These are phyloP conservation scores for Gardenia jasminoides DNA, from an alignment of 257 asterid genomes.

Conservation along the genomic window DNA sequence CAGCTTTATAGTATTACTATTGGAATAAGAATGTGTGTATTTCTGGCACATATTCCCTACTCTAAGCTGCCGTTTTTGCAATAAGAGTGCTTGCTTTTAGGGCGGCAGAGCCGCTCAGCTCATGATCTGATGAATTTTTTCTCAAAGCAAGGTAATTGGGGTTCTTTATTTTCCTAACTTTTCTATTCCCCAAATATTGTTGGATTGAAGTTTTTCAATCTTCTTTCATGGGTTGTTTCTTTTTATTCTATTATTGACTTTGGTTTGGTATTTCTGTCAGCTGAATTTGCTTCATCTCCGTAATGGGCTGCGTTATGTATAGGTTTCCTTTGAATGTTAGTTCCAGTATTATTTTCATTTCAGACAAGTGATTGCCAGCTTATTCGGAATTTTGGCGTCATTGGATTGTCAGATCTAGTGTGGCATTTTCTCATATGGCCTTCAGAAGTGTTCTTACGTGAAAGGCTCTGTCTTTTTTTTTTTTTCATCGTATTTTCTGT, in stretches of 20 bases:
- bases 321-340: neutral
- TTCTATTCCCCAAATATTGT: neutral
- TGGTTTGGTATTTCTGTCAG: neutral
- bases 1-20: conserved; percentile 17
- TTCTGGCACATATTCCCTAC: conserved; percentile 30
- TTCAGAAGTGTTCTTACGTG: neutral
- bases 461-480: neutral
- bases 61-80: conserved; percentile 28
- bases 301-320: neutral
- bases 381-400: neutral
- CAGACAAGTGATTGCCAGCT: neutral
- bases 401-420: neutral
- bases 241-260: neutral
- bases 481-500: too few relatives aligned
- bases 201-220: neutral
- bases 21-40: conserved; percentile 28
- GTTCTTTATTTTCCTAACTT: neutral
- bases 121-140: conserved; percentile 27
- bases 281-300: neutral
- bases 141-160: conserved; percentile 28
- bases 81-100: conserved; percentile 16
- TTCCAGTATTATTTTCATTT: neutral
- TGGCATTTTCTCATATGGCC: neutral
- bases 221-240: neutral
- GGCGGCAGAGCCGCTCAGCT: neutral